Evolutionary conservation across 1,284 basidiomycete species (phyloP).

Genomic region (Naganishia cerealis): DNA sequence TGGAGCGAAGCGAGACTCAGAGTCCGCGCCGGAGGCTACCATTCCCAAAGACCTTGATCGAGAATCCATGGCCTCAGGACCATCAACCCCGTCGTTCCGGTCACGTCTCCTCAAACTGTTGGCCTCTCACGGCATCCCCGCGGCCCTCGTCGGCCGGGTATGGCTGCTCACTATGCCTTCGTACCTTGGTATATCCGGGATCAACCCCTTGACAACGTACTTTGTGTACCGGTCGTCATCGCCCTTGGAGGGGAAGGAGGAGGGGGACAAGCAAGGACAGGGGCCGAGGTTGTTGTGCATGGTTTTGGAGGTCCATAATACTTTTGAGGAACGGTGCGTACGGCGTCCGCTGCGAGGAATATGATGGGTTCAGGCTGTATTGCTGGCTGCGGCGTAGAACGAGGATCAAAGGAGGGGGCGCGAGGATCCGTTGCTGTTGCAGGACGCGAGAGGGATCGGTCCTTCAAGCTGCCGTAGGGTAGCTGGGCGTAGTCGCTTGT

Average conservation of each 20-base stretch:
- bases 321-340: conserved; percentile 71
- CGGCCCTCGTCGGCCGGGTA: conserved; percentile 55
- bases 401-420: too few relatives aligned
- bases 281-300: conserved; percentile 56
- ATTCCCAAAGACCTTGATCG: background rate
- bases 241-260: background rate
- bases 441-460: too few relatives aligned
- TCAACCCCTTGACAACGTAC: conserved; percentile 74
- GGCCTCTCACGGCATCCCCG: conserved; percentile 34
- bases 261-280: conserved; percentile 1
- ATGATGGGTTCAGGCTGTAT: too few relatives aligned
- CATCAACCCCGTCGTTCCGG: conserved; percentile 30
- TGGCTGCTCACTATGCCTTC: conserved; percentile 78
- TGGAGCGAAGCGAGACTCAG: background rate
- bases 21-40: conserved; percentile 41
- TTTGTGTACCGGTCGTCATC: conserved; percentile 62
- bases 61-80: too few relatives aligned
- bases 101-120: conserved; percentile 37
- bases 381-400: too few relatives aligned
- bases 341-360: background rate
- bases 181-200: conserved; percentile 67
- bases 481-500: too few relatives aligned
- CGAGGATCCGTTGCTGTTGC: too few relatives aligned
- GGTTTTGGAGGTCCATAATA: conserved; percentile 75
- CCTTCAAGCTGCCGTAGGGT: too few relatives aligned